Percentiles rank a stretch among this genome's conserved stretches.
Conservation (phyloP, 1,284 basidiomycete species). For the Ganoderma lucidum region DNA sequence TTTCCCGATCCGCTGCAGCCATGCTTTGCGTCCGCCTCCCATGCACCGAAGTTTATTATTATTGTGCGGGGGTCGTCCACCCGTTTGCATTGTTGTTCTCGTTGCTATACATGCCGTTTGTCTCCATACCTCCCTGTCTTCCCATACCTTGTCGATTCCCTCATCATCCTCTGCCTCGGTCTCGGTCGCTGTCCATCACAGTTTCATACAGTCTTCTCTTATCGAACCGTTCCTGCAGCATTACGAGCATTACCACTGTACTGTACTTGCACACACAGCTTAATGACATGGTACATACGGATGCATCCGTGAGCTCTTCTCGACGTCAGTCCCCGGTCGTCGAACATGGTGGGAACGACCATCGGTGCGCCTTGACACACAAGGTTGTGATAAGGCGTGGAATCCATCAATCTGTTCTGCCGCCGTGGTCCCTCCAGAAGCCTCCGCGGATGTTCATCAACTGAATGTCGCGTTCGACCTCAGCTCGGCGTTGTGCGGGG, state of each 20-base stretch:
- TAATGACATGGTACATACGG: constrained; percentile 3
- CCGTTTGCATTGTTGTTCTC: constrained; percentile 22
- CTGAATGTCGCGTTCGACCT: neutral
- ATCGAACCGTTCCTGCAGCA: constrained; percentile 1
- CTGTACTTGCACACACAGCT: constrained; percentile 4
- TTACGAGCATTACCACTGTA: constrained; percentile 3
- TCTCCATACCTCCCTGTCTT: constrained; percentile 1
- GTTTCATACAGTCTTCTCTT: neutral
- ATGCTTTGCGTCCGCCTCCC: neutral
- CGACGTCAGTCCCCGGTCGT: neutral
- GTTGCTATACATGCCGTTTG: constrained; percentile 14
- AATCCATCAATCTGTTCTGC: neutral
- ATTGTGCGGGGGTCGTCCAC: constrained; percentile 21
- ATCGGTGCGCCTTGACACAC: neutral
- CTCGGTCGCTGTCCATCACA: neutral
- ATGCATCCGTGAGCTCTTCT: neutral
- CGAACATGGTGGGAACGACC: neutral
- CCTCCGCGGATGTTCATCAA: neutral
- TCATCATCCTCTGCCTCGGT: neutral
- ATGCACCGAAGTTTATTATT: constrained; percentile 23
- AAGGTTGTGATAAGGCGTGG: neutral
- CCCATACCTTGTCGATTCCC: neutral
- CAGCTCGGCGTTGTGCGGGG: neutral
- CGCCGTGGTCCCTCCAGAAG: neutral
- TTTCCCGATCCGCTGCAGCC: neutral